Percentiles rank a stretch among this genome's conserved stretches.
These are phyloP conservation scores for Pestalotiopsis sp. DNA, from an alignment of 2,329 filamentous ascomycete genomes.

Conservation along the genomic window DNA sequence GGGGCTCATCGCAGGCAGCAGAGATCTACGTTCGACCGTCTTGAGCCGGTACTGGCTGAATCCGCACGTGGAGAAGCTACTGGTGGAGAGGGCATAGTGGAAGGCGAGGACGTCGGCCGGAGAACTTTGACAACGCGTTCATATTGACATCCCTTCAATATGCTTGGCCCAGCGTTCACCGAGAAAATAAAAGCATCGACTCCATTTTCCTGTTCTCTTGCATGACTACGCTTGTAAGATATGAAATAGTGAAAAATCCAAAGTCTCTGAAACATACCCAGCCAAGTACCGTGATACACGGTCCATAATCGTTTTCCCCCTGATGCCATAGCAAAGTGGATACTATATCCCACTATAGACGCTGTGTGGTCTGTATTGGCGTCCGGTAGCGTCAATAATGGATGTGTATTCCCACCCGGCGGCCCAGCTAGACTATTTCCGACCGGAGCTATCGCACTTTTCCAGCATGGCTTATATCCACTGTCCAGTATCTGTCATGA, in stretches of 20 bases:
- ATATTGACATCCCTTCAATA: not conserved
- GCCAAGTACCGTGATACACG: not conserved
- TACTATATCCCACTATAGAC: not conserved
- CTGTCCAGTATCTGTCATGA: too few species aligned
- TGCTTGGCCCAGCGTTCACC: not conserved
- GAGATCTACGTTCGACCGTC: not conserved
- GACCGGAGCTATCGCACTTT: too few species aligned
- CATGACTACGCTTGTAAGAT: not conserved
- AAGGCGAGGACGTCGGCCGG: not conserved
- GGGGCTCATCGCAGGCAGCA: not conserved
- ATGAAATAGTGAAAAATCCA: not conserved
- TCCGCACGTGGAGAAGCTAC: not conserved
- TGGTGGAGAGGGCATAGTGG: not conserved
- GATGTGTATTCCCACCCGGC: not conserved
- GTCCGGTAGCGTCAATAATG: not conserved
- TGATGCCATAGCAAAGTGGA: not conserved
- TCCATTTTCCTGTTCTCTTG: not conserved
- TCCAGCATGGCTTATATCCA: too few species aligned
- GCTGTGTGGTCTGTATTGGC: not conserved
- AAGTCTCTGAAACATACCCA: not conserved
- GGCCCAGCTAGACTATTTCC: not conserved
- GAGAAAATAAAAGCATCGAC: not conserved
- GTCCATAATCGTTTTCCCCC: not conserved
- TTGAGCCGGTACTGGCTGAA: not conserved
- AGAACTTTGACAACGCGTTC: not conserved